Evolutionary conservation across 2,329 filamentous ascomycete genomes (phyloP).

Genomic region (Simplicillium aogashimaense): DNA sequence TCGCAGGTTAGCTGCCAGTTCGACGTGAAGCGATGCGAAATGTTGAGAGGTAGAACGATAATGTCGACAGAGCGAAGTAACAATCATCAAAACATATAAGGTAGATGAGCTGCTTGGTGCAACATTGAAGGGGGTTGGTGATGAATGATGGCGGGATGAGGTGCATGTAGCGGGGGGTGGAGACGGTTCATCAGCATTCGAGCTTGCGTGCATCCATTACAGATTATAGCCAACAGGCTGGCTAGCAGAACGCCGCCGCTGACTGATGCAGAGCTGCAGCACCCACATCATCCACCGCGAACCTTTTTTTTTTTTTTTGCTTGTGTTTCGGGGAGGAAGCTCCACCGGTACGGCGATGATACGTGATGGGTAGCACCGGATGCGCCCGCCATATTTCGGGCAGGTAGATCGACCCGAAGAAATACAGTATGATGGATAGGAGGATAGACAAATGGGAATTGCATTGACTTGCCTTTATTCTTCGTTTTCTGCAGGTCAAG

Average conservation of each 20-base stretch:
- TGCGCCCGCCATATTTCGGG: neutral
- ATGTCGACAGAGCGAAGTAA: no score
- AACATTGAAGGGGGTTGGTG: no score
- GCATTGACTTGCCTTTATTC: conserved; percentile 46
- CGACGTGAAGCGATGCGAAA: conserved; percentile 12
- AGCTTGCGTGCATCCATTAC: no score
- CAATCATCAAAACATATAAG: neutral
- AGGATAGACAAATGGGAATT: neutral
- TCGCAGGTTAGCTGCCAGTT: conserved; percentile 14
- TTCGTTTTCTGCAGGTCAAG: conserved; percentile 49
- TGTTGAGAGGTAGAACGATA: conserved; percentile 2
- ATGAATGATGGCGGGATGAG: neutral
- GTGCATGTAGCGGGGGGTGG: neutral
- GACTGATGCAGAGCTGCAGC: no score
- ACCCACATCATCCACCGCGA: no score
- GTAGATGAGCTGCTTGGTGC: conserved; percentile 2
- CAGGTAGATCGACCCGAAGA: no score
- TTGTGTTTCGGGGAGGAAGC: no score
- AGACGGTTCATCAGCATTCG: neutral
- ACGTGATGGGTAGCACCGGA: neutral
- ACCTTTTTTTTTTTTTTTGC: no score
- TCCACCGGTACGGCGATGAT: neutral
- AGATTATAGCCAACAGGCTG: no score
- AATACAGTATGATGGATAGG: neutral
- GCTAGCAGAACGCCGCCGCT: no score